phyloP scores from a whole-genome alignment of 2,329 filamentous ascomycete species.

The Teratosphaeria destructans region DNA sequence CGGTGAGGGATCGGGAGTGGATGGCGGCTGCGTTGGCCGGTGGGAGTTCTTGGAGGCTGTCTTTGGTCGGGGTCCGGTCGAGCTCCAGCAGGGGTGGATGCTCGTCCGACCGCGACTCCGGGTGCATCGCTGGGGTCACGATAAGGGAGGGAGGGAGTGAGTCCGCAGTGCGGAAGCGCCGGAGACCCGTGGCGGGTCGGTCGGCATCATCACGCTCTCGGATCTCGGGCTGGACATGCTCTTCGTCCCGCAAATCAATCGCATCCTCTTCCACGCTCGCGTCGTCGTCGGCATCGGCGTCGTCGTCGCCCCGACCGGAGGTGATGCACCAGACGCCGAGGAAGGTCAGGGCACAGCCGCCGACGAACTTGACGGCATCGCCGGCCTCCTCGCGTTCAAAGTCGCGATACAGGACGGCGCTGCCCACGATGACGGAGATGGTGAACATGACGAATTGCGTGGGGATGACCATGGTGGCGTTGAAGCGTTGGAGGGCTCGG shows the following conservation, averaged over 20 bases:
- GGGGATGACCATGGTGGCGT: slow-evolving; percentile 95
- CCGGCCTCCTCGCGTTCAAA: slow-evolving; percentile 71
- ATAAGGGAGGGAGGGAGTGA: slow-evolving; percentile 13
- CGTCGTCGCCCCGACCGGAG: slow-evolving; percentile 57
- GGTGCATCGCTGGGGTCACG: slow-evolving; percentile 9
- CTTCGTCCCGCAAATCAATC: slow-evolving; percentile 33
- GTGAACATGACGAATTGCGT: slow-evolving; percentile 97
- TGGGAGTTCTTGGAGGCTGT: slow-evolving; percentile 1
- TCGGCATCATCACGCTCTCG: slow-evolving; percentile 12
- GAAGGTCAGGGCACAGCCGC: slow-evolving; percentile 85
- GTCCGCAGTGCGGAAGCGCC: slow-evolving; percentile 8
- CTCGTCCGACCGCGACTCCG: not conserved
- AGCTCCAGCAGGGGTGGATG: slow-evolving; percentile 2
- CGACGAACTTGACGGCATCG: slow-evolving; percentile 74
- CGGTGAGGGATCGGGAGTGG: slow-evolving; percentile 15
- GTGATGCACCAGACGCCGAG: slow-evolving; percentile 96
- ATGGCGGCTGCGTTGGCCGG: slow-evolving; percentile 21
- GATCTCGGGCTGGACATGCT: slow-evolving; percentile 20
- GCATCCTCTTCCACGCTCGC: slow-evolving; percentile 28
- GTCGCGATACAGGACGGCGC: slow-evolving; percentile 85
- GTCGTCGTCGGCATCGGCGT: slow-evolving; percentile 48
- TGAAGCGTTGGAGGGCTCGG: slow-evolving; percentile 77
- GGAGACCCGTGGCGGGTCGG: slow-evolving; percentile 8
- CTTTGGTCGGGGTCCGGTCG: slow-evolving; percentile 1
- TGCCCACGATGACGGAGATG: slow-evolving; percentile 86